Percentiles rank a stretch among this genome's conserved stretches.
phyloP scores from a whole-genome alignment of 352 stramenopile species.

The Globisporangium alternatum region DNA sequence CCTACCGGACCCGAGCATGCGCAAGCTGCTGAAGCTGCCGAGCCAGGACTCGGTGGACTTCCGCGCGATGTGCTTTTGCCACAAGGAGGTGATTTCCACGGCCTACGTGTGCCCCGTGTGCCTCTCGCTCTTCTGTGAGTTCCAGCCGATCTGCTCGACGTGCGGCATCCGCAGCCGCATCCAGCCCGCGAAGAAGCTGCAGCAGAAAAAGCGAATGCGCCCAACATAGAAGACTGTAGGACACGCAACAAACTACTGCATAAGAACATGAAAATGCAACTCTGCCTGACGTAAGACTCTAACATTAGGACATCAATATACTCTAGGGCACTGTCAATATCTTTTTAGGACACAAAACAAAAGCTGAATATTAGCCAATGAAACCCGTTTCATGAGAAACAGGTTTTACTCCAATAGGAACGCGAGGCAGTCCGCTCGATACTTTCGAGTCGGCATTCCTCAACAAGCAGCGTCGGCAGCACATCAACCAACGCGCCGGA shows the following conservation, averaged over 20 bases:
- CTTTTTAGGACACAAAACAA: background rate
- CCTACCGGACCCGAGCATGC: constrained; percentile 73
- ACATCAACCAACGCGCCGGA: background rate
- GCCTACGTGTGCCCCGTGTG: constrained; percentile 86
- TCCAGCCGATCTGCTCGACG: constrained; percentile 84
- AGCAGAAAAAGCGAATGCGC: constrained; percentile 44
- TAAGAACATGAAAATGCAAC: too few species aligned
- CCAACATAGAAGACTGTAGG: constrained; percentile 7
- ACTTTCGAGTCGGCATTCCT: constrained; percentile 1
- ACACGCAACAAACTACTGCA: too few species aligned
- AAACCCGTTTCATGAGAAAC: background rate
- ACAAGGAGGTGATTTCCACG: constrained; percentile 78
- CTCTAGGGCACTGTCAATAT: too few species aligned
- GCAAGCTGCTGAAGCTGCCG: constrained; percentile 78
- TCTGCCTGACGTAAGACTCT: too few species aligned
- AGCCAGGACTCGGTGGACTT: constrained; percentile 88
- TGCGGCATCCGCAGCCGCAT: constrained; percentile 84
- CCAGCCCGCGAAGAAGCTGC: constrained; percentile 60
- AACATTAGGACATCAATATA: too few species aligned
- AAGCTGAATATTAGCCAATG: background rate
- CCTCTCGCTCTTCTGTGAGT: constrained; percentile 87
- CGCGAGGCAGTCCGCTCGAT: background rate
- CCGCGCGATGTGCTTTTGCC: constrained; percentile 88
- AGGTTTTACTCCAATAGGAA: constrained; percentile 1
- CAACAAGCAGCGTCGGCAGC: background rate